A percentile compares a stretch with the other conserved stretches of the same genome.
These are phyloP conservation scores for Calonectria pseudoreteaudii DNA, from an alignment of 2,329 filamentous ascomycete genomes.

Conservation along the genomic window DNA sequence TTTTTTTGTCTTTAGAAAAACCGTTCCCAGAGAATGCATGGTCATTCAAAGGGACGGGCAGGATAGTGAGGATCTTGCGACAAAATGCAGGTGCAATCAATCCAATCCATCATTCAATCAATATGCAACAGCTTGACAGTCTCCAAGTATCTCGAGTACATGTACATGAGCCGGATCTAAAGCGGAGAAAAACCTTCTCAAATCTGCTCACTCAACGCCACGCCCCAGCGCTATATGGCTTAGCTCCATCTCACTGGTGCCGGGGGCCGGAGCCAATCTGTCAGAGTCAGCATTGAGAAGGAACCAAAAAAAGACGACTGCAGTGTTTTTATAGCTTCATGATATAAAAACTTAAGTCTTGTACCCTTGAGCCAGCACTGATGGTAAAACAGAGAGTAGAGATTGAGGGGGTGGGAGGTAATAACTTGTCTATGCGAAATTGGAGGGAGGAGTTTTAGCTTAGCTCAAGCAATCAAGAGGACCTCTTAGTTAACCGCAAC, in stretches of 20 bases:
- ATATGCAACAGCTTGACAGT: not conserved
- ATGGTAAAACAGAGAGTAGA: not conserved
- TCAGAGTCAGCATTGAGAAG: not conserved
- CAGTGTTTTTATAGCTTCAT: not conserved
- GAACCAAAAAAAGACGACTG: not conserved
- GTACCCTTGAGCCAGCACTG: not conserved
- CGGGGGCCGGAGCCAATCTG: not conserved
- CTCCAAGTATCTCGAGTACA: slow-evolving; percentile 46
- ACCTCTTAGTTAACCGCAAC: not conserved
- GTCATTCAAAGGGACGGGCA: not conserved
- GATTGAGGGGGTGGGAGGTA: no score
- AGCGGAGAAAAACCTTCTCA: slow-evolving; percentile 61
- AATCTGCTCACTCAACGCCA: slow-evolving; percentile 56
- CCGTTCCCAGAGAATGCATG: not conserved
- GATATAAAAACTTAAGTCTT: not conserved
- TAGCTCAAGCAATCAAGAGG: not conserved
- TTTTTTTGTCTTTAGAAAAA: not conserved
- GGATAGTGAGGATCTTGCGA: not conserved
- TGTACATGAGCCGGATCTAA: slow-evolving; percentile 44
- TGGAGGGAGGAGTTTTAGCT: not conserved
- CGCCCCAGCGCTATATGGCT: slow-evolving; percentile 1
- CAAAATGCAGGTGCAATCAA: not conserved
- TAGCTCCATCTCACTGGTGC: slow-evolving; percentile 11
- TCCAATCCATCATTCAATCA: not conserved
- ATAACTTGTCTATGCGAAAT: not conserved